phyloP scores from a whole-genome alignment of 441 rosid genomes.

The Arabidopsis lyrata region DNA sequence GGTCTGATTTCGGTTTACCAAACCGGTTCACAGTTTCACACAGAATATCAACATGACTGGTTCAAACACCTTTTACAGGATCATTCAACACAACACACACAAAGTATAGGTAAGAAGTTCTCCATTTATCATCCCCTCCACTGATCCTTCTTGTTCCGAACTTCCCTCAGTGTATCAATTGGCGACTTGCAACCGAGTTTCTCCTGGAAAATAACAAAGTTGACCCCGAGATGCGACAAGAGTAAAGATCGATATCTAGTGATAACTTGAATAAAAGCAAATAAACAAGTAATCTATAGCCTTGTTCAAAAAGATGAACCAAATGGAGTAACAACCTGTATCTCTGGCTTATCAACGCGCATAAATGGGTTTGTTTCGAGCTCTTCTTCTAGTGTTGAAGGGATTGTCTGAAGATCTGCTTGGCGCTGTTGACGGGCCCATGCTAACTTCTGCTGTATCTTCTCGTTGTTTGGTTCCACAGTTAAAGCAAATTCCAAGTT shows the following conservation, averaged over 20 bases:
- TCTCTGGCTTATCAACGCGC: conserved; percentile 70
- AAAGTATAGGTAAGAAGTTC: conserved; percentile 25
- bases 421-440: conserved; percentile 82
- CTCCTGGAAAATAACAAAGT: conserved; percentile 50
- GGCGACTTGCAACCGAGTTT: conserved; percentile 65
- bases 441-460: conserved; percentile 68
- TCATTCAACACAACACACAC: conserved; percentile 8
- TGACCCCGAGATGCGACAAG: not conserved
- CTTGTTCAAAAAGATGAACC: conserved; percentile 5
- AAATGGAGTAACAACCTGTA: conserved; percentile 56
- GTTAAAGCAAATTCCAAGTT: conserved; percentile 83
- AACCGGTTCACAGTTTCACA: conserved; percentile 14
- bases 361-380: conserved; percentile 85
- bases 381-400: conserved; percentile 88
- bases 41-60: conserved; percentile 4
- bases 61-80: conserved; percentile 8
- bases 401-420: conserved; percentile 78
- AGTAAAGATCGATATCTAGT: conserved; percentile 6
- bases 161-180: conserved; percentile 66
- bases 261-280: not conserved
- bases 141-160: conserved; percentile 78
- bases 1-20: conserved; percentile 15
- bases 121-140: conserved; percentile 68
- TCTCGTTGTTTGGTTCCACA: conserved; percentile 74
- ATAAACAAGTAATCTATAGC: conserved; percentile 1